Base-by-base conservation (phyloP, 768 basidiomycete species). In the Suillus subalutaceus region DNA sequence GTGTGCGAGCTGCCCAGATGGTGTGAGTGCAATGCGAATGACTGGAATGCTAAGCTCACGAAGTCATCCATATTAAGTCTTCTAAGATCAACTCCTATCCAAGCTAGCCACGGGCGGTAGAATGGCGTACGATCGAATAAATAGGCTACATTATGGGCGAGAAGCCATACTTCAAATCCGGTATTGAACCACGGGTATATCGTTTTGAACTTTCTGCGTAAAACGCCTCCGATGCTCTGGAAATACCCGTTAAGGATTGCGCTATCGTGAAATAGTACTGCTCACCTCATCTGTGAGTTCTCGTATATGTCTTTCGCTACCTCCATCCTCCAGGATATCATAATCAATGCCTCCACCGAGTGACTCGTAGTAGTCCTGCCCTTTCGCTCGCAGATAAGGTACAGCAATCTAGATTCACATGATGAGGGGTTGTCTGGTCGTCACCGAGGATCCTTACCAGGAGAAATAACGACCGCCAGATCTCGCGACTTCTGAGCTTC, bases 41-140 rank as follows among this genome's bases (percentile, higher is more conserved):
- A 48, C 40, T 23, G 44, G 60, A 63, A 55, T 60, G 60, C 58
- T 62, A 23, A 62, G 69, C 90, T 79, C 72, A 94, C 93, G 68
- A 92, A 84, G 74, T 96, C 94, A 62, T 92, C 92, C 30, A 88
- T 79, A 37, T 88, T 86, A 63, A 96, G 81, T 52, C 97, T 85
- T 44, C 93, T 88, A 18, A 98, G 78, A 71, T 94, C 91, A 8
- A 97, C 81, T 7, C 93, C 90, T 53, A 96, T 85, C 90, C 91
- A 92, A 30, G 85, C 81, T 60, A 97, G 79, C 96, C 96, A 99
- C 15, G 97, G 96, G 70, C 96, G 86, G 77, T 97, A 95, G 73
- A 88, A 91, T 6, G 90, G 85, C 20, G 91, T 93, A 76, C 83
- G 85, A 68, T 95, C 94, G 72, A 97, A 98, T 16, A 98, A 83